Percentiles rank a stretch among this genome's conserved stretches.
phyloP scores from a whole-genome alignment of 352 stramenopile genomes.

The Pythium guiyangense region DNA sequence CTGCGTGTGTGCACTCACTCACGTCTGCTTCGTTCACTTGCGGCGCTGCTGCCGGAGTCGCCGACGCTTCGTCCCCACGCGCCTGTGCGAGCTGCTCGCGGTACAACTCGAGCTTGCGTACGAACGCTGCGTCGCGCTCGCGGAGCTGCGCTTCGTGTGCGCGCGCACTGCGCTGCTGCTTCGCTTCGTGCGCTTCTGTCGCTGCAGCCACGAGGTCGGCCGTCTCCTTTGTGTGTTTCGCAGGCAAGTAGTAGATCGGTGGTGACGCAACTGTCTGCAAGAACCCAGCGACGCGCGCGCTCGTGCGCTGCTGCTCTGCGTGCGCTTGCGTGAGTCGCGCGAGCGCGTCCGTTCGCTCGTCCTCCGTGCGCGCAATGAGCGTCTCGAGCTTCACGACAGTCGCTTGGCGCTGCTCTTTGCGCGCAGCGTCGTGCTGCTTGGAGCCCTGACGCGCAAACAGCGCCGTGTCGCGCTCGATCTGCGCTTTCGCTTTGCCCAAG shows the following conservation, averaged over 20 bases:
- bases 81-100: conserved; percentile 37
- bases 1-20: conserved; percentile 6
- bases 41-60: background rate
- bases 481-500: conserved; percentile 70
- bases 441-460: conserved; percentile 70
- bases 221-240: conserved; percentile 74
- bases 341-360: conserved; percentile 39
- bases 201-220: conserved; percentile 66
- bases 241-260: conserved; percentile 67
- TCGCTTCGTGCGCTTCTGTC: conserved; percentile 66
- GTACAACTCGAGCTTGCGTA: conserved; percentile 39
- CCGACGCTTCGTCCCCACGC: conserved; percentile 10
- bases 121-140: conserved; percentile 46
- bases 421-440: conserved; percentile 54
- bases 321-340: conserved; percentile 40
- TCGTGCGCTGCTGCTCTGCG: conserved; percentile 40
- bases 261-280: conserved; percentile 63
- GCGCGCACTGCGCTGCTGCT: conserved; percentile 30
- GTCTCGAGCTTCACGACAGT: conserved; percentile 35
- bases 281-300: conserved; percentile 46
- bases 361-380: conserved; percentile 36
- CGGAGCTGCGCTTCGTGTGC: conserved; percentile 43
- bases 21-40: background rate
- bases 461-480: conserved; percentile 73
- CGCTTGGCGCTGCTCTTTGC: conserved; percentile 31